Conservation (phyloP, 164 flowering plant genomes). For the Sextonia rubra region DNA sequence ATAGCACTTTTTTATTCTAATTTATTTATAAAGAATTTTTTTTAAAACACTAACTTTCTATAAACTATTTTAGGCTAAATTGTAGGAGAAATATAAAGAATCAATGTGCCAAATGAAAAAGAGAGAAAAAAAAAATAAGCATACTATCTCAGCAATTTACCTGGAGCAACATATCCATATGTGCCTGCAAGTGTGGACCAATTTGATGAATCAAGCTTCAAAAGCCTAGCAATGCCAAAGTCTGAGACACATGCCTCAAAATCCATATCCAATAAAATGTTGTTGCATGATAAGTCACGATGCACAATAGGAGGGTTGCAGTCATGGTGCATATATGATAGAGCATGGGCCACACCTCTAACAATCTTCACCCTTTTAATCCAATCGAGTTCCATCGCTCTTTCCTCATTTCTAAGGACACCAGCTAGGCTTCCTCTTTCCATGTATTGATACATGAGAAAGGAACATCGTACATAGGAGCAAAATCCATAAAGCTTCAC, state of each 20-base stretch:
- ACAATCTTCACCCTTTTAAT: conserved; percentile 29
- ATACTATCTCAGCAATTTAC: conserved; percentile 9
- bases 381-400: conserved; percentile 37
- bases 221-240: conserved; percentile 23
- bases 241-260: conserved; percentile 34
- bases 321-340: conserved; percentile 37
- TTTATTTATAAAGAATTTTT: not conserved
- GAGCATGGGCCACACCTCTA: conserved; percentile 29
- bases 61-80: too few relatives aligned
- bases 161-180: conserved; percentile 43
- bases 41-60: too few relatives aligned
- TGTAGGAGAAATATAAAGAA: too few relatives aligned
- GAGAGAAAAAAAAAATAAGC: not conserved
- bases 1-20: too few relatives aligned
- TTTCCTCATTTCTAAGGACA: conserved; percentile 30
- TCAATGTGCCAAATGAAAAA: too few relatives aligned
- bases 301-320: conserved; percentile 33
- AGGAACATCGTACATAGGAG: conserved; percentile 17
- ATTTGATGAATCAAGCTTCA: too few relatives aligned
- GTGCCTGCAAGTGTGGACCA: not conserved
- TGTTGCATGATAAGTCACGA: conserved; percentile 23
- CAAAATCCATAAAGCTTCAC: conserved; percentile 4
- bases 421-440: conserved; percentile 47
- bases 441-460: conserved; percentile 52
- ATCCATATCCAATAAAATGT: conserved; percentile 25